Evolutionary conservation across 2,329 filamentous ascomycete species (phyloP).

Genomic region (Drechmeria coniospora): DNA sequence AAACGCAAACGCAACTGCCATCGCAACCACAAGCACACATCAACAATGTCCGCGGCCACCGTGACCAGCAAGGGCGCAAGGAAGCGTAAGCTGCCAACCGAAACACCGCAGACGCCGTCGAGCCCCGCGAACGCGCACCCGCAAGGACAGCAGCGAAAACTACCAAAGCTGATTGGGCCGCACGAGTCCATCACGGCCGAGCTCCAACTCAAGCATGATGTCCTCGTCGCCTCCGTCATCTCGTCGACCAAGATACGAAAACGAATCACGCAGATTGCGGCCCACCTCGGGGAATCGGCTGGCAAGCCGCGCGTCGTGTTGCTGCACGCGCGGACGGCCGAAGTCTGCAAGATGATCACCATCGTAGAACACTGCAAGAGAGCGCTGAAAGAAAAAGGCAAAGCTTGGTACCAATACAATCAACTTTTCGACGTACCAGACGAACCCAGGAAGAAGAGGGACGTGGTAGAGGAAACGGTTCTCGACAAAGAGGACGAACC

Average conservation of each 20-base stretch:
- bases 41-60: too few relatives aligned
- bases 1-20: too few relatives aligned
- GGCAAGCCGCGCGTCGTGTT: slow-evolving; percentile 22
- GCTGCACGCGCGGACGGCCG: slow-evolving; percentile 32
- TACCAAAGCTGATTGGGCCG: slow-evolving; percentile 12
- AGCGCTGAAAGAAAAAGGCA: slow-evolving; percentile 30
- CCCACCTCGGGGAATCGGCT: slow-evolving; percentile 22
- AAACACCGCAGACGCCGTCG: too few relatives aligned
- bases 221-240: slow-evolving; percentile 38
- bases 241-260: slow-evolving; percentile 45
- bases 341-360: slow-evolving; percentile 50
- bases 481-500: slow-evolving; percentile 15
- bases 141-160: neutral
- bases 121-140: too few relatives aligned
- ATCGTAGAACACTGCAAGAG: slow-evolving; percentile 51
- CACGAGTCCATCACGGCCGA: slow-evolving; percentile 27
- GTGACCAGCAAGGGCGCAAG: too few relatives aligned
- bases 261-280: slow-evolving; percentile 29
- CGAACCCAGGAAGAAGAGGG: slow-evolving; percentile 7
- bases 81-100: too few relatives aligned
- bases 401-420: slow-evolving; percentile 42
- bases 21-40: too few relatives aligned
- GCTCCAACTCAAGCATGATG: slow-evolving; percentile 29
- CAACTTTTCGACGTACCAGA: slow-evolving; percentile 32
- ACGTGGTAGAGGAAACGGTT: slow-evolving; percentile 27